Evolutionary conservation across 345 rosid species (phyloP).

Genomic region (Chamaenerion angustifolium): DNA sequence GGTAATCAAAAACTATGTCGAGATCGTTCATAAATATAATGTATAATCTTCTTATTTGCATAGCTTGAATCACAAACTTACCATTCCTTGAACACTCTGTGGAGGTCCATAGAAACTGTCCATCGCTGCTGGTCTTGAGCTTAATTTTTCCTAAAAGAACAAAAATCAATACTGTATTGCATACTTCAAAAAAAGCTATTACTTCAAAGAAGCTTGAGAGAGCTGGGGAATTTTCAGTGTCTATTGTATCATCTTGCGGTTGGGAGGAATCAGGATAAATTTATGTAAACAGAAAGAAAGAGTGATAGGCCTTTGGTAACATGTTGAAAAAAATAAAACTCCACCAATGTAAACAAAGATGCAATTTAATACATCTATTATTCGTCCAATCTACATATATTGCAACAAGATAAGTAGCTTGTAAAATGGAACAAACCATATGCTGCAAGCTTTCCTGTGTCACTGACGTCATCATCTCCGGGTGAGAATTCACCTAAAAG

Average conservation of each 20-base stretch:
- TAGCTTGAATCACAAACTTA: constrained; percentile 10
- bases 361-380: not conserved
- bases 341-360: not conserved
- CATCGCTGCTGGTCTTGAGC: constrained; percentile 27
- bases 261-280: no score
- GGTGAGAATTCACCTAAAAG: constrained; percentile 34
- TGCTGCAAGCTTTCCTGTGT: constrained; percentile 43
- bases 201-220: not conserved
- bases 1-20: not conserved
- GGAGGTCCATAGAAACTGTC: constrained; percentile 34
- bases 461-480: constrained; percentile 23
- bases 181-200: not conserved
- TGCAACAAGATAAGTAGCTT: not conserved
- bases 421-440: constrained; percentile 27
- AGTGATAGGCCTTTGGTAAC: no score
- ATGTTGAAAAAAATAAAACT: no score
- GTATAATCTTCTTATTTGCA: not conserved
- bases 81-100: constrained; percentile 36
- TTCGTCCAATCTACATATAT: not conserved
- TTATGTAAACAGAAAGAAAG: no score
- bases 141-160: constrained; percentile 27
- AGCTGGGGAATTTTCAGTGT: no score
- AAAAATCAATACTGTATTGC: not conserved
- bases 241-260: no score
- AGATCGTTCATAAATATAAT: not conserved